These are phyloP conservation scores for Neurospora sublineolata DNA, from an alignment of 495 filamentous ascomycete genomes.

Conservation along the genomic window DNA sequence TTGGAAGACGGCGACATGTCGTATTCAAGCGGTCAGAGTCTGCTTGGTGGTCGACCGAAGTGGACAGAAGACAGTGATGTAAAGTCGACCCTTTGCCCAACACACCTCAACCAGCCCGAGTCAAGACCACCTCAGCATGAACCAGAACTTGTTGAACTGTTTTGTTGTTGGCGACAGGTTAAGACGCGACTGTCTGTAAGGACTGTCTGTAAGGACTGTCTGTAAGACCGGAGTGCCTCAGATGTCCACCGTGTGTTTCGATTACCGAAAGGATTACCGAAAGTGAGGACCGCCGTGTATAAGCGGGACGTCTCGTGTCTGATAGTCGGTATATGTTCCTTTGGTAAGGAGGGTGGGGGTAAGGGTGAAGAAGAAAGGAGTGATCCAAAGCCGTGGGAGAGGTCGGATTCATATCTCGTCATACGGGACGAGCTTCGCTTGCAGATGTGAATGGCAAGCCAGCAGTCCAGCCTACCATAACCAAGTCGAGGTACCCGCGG, in stretches of 20 bases:
- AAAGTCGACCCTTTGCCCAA: neutral
- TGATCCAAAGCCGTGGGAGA: conserved; percentile 19
- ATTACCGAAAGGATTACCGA: neutral
- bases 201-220: too few species aligned
- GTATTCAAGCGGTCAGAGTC: conserved; percentile 1
- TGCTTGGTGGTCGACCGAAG: neutral
- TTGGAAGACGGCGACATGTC: conserved; percentile 40
- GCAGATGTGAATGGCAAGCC: conserved; percentile 1
- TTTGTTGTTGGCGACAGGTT: neutral
- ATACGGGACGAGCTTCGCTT: conserved; percentile 11
- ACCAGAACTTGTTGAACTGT: neutral
- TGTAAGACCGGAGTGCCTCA: neutral
- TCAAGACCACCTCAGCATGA: neutral
- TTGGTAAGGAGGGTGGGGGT: conserved; percentile 2
- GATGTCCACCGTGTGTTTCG: neutral
- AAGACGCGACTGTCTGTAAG: neutral
- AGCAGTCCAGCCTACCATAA: neutral
- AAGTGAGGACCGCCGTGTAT: neutral
- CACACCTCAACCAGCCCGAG: neutral
- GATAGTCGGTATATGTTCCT: neutral
- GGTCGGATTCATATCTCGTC: conserved; percentile 22
- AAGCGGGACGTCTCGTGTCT: neutral
- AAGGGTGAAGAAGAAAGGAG: conserved; percentile 9
- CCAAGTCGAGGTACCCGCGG: neutral
- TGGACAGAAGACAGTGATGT: neutral